A percentile compares a stretch with the other conserved stretches of the same genome.
These are phyloP conservation scores for Chlorella vulgaris DNA, from an alignment of 139 green algal genomes.

Conservation along the genomic window DNA sequence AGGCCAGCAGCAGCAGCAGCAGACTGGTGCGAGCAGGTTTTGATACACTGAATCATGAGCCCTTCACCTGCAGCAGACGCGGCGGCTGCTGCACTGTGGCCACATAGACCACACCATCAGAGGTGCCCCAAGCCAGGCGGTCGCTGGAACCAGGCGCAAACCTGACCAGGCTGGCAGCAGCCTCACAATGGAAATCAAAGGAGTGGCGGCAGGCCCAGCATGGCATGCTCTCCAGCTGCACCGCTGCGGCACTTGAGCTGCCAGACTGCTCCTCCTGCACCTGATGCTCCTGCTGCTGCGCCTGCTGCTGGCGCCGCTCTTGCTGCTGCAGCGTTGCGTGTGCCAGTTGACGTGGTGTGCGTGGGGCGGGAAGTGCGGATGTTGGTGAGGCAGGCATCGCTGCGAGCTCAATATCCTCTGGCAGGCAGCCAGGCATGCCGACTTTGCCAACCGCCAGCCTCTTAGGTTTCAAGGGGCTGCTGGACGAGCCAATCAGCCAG, in stretches of 20 bases:
- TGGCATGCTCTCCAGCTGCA: background rate
- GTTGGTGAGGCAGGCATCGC: background rate
- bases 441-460: no score
- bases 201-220: background rate
- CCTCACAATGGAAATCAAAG: background rate
- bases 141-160: conserved; percentile 20
- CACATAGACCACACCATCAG: conserved; percentile 9
- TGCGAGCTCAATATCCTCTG: background rate
- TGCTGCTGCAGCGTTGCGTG: no score
- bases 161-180: background rate
- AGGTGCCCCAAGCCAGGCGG: conserved; percentile 6
- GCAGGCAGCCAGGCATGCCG: no score
- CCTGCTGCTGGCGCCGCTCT: background rate
- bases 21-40: no score
- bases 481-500: no score
- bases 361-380: background rate
- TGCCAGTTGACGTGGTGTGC: no score
- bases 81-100: background rate
- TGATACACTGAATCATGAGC: no score
- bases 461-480: no score
- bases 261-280: no score
- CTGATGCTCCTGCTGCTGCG: background rate
- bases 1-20: no score
- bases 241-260: no score
- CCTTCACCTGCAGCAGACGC: conserved; percentile 30